Base-by-base conservation (phyloP, 2,329 filamentous ascomycete genomes). In the Celoporthe dispersa region DNA sequence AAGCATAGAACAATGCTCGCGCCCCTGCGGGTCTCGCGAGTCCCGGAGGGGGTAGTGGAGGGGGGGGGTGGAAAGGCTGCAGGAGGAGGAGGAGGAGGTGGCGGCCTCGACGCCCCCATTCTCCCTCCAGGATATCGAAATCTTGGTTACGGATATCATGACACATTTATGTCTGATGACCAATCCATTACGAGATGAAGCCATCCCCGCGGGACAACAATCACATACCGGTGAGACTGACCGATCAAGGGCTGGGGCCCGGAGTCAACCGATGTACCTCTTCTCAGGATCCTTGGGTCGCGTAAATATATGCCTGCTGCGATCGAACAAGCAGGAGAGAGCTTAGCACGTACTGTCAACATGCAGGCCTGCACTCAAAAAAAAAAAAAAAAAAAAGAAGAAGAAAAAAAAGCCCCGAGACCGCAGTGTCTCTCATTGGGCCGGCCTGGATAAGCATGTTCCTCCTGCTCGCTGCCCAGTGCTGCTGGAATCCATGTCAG, bases 301-400 rank as follows among this genome's bases (percentile, higher is more conserved):
- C 53, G 53, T 57, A 57, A 16, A 57, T 31, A 57, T 57, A 33
- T 31, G 25, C 53, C 53, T 57, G 53, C 53, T 57, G 53, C 51
- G 53, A 57, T 57, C 53, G 53, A 57, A 57, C 53, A 57, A 31
- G 53, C 25, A 31, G 44, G 44, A 48, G 53, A 33, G 28, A 55
- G 25, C 51, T 16, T 55, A 55, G 25, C 25, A 57, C 8, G 53
- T 57, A 57, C 25, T 31, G 16, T 57, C 53, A 14, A 57, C 33
- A 16, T 57, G 53, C 53, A 57, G 28, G 28, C 53, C 44, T 57
- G 53, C 28, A 57, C 19, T 33, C 25, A 19, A 1, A 31, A 33
- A 57, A 16, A 31, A 6, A 39, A 7, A 4, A 3, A 31, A 57
- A 28, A 16, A 31, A 6, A 39, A n/a, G 19, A 2, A 22, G 19